These are phyloP conservation scores for Glarea lozoyensis DNA, from an alignment of 495 filamentous ascomycete genomes.

Conservation along the genomic window DNA sequence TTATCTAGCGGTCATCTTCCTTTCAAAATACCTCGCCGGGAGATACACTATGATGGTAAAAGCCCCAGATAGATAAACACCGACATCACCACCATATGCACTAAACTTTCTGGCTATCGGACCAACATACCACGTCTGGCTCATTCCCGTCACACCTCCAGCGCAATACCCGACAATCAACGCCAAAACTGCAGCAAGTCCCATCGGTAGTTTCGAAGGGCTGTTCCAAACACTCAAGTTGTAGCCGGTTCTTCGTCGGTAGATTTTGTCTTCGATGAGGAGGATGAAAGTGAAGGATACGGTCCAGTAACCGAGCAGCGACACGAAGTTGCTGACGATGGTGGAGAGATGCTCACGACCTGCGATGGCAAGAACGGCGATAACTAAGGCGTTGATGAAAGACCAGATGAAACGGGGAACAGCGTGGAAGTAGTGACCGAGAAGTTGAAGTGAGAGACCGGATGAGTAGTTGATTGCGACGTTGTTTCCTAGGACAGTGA, in stretches of 20 bases:
- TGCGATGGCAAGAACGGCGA: conserved; percentile 33
- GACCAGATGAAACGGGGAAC: conserved; percentile 42
- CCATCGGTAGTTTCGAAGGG: conserved; percentile 34
- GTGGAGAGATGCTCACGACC: conserved; percentile 34
- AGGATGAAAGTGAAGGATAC: conserved; percentile 49
- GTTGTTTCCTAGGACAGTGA: conserved; percentile 39
- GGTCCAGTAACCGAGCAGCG: conserved; percentile 51
- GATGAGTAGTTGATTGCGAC: conserved; percentile 36
- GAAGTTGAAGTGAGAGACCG: conserved; percentile 34
- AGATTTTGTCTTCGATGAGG: conserved; percentile 50
- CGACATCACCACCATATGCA: conserved; percentile 39
- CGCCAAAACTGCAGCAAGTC: conserved; percentile 35
- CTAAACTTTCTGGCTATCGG: conserved; percentile 40
- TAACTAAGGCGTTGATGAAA: conserved; percentile 31
- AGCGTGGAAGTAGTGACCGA: conserved; percentile 22
- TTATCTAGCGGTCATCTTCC: conserved; percentile 21
- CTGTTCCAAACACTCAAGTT: conserved; percentile 43
- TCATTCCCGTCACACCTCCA: conserved; percentile 42
- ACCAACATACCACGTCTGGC: conserved; percentile 41
- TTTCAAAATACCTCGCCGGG: conserved; percentile 32
- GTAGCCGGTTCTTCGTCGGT: conserved; percentile 38
- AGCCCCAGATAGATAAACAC: conserved; percentile 43
- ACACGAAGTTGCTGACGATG: conserved; percentile 45
- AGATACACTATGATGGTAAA: conserved; percentile 33
- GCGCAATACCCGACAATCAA: conserved; percentile 34